Percentiles rank a stretch among this genome's conserved stretches.
Evolutionary conservation across 345 rosid genomes (phyloP).

Genomic region (Kernera saxatilis): DNA sequence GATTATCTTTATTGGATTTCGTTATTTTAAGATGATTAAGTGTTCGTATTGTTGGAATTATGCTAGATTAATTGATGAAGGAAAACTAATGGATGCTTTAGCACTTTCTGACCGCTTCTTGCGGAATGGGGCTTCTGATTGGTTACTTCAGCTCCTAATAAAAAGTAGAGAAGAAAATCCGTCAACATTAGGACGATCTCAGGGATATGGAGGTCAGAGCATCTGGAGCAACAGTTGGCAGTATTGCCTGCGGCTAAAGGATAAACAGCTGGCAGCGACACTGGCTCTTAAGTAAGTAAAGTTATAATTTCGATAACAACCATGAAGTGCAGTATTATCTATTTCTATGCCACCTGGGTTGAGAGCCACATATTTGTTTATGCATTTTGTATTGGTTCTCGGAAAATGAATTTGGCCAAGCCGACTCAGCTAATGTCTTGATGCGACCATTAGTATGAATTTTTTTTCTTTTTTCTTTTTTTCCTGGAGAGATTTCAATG

Average conservation of each 20-base stretch:
- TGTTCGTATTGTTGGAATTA: slow-evolving; percentile 12
- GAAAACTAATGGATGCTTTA: slow-evolving; percentile 89
- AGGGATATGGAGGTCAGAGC: slow-evolving; percentile 52
- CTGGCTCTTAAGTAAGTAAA: slow-evolving; percentile 80
- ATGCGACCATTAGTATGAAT: not conserved
- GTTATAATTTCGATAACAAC: not conserved
- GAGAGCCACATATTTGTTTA: not conserved
- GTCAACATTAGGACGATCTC: slow-evolving; percentile 43
- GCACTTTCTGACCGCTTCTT: slow-evolving; percentile 97
- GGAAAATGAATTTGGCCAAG: not conserved
- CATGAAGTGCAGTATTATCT: not conserved
- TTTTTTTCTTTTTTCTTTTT: not conserved
- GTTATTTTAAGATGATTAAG: not conserved
- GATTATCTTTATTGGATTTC: not conserved
- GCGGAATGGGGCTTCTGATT: slow-evolving; percentile 85
- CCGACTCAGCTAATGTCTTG: not conserved
- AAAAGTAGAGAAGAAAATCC: slow-evolving; percentile 65
- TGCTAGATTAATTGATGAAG: slow-evolving; percentile 76
- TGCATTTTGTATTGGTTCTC: slow-evolving; percentile 1
- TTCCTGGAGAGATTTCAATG: not conserved
- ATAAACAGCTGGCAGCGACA: slow-evolving; percentile 80
- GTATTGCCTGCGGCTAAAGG: slow-evolving; percentile 93
- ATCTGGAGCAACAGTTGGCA: slow-evolving; percentile 90
- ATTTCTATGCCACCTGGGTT: not conserved
- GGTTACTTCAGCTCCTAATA: slow-evolving; percentile 76